These are phyloP conservation scores for Luffa acutangula DNA, from an alignment of 306 rosid species.

Conservation along the genomic window DNA sequence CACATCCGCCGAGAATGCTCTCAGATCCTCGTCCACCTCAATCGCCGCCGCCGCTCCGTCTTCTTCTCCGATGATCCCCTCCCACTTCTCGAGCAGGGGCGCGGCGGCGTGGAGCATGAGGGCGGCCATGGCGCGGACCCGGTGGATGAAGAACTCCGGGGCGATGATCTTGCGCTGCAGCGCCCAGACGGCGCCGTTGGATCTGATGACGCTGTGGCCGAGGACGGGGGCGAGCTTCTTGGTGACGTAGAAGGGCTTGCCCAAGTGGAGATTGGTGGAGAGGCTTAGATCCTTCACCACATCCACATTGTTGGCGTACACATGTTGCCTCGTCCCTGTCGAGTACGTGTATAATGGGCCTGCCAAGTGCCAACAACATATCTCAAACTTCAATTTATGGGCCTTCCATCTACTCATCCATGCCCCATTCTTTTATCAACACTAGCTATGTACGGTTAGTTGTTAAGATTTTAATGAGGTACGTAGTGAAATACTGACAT, in stretches of 20 bases:
- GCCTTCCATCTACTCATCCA: background rate
- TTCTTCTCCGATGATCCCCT: slow-evolving; percentile 27
- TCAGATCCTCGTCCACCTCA: slow-evolving; percentile 55
- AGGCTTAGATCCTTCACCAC: slow-evolving; percentile 65
- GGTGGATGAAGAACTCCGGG: slow-evolving; percentile 81
- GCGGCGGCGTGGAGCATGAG: slow-evolving; percentile 57
- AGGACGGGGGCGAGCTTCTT: slow-evolving; percentile 70
- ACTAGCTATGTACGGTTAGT: too few relatives aligned
- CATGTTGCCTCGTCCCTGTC: slow-evolving; percentile 65
- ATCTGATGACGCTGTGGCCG: slow-evolving; percentile 72
- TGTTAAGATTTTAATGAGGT: too few relatives aligned
- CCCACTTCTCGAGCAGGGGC: slow-evolving; percentile 54
- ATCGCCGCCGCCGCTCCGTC: slow-evolving; percentile 39
- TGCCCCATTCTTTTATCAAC: too few relatives aligned
- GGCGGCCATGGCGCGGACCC: slow-evolving; percentile 86
- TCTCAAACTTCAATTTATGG: background rate
- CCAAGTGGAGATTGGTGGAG: slow-evolving; percentile 42
- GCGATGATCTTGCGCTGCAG: slow-evolving; percentile 85
- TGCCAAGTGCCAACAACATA: too few relatives aligned
- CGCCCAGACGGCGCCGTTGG: slow-evolving; percentile 67
- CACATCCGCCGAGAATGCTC: slow-evolving; percentile 67
- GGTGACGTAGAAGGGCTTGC: slow-evolving; percentile 68
- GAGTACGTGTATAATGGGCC: slow-evolving; percentile 75
- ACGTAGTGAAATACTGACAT: too few relatives aligned
- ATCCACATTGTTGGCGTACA: slow-evolving; percentile 72